Percentiles rank a stretch among this genome's conserved stretches.
These are phyloP conservation scores for Thecaphora frezii DNA, from an alignment of 1,284 basidiomycete genomes.

Conservation along the genomic window DNA sequence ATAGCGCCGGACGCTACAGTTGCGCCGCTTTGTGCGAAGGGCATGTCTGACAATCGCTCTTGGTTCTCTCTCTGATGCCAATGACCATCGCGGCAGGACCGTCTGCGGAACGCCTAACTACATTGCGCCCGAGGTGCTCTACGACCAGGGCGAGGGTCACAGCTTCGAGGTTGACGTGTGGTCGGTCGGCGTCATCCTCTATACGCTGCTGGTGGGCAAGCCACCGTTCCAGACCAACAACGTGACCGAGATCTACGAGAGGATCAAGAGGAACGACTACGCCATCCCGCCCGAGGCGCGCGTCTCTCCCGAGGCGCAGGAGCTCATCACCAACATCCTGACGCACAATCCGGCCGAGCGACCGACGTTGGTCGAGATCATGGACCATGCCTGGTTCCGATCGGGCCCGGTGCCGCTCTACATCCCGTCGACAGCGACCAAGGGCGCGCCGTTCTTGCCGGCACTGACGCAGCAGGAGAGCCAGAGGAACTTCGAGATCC, in stretches of 20 bases:
- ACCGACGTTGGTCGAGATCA: conserved; percentile 81
- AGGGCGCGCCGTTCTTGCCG: conserved; percentile 73
- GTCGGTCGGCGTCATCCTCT: conserved; percentile 91
- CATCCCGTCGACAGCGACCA: conserved; percentile 77
- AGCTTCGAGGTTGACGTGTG: conserved; percentile 98
- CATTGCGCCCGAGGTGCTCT: conserved; percentile 95
- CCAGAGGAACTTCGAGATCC: conserved; percentile 42
- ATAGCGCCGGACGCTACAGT: too few species aligned
- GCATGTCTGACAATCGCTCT: neutral
- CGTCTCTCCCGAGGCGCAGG: conserved; percentile 73
- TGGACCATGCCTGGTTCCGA: conserved; percentile 82
- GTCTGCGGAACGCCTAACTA: conserved; percentile 99
- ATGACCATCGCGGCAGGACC: conserved; percentile 67
- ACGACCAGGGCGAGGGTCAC: conserved; percentile 92
- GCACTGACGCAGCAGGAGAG: conserved; percentile 52
- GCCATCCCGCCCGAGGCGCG: conserved; percentile 80
- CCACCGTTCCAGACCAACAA: conserved; percentile 98
- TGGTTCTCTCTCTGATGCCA: conserved; percentile 1
- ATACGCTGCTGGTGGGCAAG: conserved; percentile 87
- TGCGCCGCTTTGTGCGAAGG: too few species aligned
- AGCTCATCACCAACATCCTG: conserved; percentile 81
- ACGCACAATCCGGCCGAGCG: conserved; percentile 69
- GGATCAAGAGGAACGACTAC: conserved; percentile 91
- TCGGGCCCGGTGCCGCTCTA: conserved; percentile 76
- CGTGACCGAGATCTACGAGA: conserved; percentile 68